Evolutionary conservation across 140 eudicot genomes (phyloP), one percentile per base, ranked within the genome.

Genomic region (Flaveria floridana): DNA sequence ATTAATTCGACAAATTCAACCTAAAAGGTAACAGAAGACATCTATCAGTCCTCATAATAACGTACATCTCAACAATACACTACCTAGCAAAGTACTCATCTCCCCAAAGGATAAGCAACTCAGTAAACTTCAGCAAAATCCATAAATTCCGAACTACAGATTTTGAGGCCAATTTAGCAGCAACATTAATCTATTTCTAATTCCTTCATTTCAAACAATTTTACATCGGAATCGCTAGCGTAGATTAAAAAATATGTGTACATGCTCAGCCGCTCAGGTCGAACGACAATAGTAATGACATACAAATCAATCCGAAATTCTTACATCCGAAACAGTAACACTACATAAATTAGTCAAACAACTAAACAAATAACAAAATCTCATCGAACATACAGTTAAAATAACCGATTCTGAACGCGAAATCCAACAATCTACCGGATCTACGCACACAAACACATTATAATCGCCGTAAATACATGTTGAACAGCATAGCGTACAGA

Each of bases 381-480:
- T 21, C 51, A 7, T 65, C 51, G 7, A 64, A 39, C 19, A 65
- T 34, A 65, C 6, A 16, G 70, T 37, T 15, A 65, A 16, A 18
- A 19, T 8, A 41, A 7, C 20, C 57, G 42, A 58, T 18, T 63
- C 48, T 2, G 64, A 46, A 48, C 55, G 16, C 64, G 16, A 72
- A 58, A 53, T 53, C 66, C 16, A 71, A 20, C 37, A 64, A 30
- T 14, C 16, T 18, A 19, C 73, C 41, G 64, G 80, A 76, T 76
- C 74, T 66, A 34, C 7, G 25, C 10, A 58, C 65, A 58, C 23
- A n/a, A 57, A 39, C 7, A 39, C 21, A 50, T 16, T 19, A 46
- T 65, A 48, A 75, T 65, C 42, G 12, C 34, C 37, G 34, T 75
- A 25, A 1, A 23, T 6, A 61, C 48, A 61, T 10, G 47, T 44